These are phyloP conservation scores for Monilinia laxa DNA, from an alignment of 2,329 filamentous ascomycete genomes.

Conservation along the genomic window DNA sequence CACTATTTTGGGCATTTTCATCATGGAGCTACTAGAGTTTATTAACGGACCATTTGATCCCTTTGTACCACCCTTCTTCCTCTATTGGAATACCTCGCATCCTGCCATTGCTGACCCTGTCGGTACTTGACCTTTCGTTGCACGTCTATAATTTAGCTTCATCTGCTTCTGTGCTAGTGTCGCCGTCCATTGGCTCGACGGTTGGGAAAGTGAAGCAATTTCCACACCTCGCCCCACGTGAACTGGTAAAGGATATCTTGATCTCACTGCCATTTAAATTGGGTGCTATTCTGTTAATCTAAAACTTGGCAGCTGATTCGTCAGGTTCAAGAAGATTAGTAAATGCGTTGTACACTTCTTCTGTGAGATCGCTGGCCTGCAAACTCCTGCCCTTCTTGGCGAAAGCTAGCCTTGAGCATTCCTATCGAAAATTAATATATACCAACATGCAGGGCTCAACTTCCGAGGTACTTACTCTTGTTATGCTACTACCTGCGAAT, in stretches of 20 bases:
- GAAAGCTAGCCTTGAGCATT: constrained; percentile 87
- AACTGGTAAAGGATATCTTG: not conserved
- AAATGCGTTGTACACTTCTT: constrained; percentile 83
- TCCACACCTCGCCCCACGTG: not conserved
- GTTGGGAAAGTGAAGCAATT: not conserved
- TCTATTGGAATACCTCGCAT: constrained; percentile 1
- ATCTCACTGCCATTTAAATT: not conserved
- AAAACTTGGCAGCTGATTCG: constrained; percentile 42
- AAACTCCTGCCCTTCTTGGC: constrained; percentile 80
- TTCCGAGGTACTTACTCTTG: constrained; percentile 58
- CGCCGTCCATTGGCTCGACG: not conserved
- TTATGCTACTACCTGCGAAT: constrained; percentile 83
- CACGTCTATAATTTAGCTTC: constrained; percentile 25
- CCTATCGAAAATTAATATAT: constrained; percentile 44
- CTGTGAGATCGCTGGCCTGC: constrained; percentile 90
- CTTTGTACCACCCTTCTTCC: not conserved
- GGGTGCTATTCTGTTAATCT: constrained; percentile 21
- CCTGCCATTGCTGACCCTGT: not conserved
- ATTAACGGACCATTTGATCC: not conserved
- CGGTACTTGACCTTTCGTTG: constrained; percentile 19
- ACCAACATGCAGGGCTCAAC: constrained; percentile 20
- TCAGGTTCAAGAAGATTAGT: constrained; percentile 73
- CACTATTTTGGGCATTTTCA: not conserved
- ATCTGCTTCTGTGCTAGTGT: constrained; percentile 18
- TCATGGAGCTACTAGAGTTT: not conserved